phyloP scores from a whole-genome alignment of 306 rosid genomes.

The Cyamopsis tetragonoloba region DNA sequence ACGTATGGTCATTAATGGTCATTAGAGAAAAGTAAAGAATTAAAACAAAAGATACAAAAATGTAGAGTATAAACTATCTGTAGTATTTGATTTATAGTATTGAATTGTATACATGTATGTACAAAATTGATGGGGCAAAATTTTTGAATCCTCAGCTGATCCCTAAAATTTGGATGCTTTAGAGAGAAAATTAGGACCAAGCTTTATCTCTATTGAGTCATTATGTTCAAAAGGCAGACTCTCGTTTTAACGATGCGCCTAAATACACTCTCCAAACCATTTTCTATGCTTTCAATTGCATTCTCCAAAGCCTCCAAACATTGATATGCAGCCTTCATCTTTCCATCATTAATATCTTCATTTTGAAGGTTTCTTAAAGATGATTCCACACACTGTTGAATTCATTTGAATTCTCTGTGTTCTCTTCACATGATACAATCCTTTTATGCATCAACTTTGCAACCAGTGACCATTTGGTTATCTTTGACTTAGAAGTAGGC shows the following conservation, averaged over 20 bases:
- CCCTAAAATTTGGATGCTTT: conserved; percentile 5
- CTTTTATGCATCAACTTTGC: conserved; percentile 8
- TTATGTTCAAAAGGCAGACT: conserved; percentile 55
- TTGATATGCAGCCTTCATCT: conserved; percentile 26
- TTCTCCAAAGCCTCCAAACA: conserved; percentile 47
- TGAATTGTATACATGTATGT: conserved; percentile 16
- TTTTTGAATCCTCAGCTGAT: background rate
- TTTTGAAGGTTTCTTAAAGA: background rate
- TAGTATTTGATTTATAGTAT: conserved; percentile 7
- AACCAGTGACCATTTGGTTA: conserved; percentile 16
- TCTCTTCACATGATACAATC: background rate
- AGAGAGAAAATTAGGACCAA: background rate
- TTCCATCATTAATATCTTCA: conserved; percentile 21
- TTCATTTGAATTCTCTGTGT: background rate
- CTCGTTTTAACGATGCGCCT: conserved; percentile 61
- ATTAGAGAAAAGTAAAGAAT: background rate
- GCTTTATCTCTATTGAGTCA: conserved; percentile 38
- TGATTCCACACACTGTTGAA: conserved; percentile 6
- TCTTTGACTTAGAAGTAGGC: conserved; percentile 17
- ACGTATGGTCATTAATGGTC: background rate
- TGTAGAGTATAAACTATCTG: background rate
- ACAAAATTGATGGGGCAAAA: conserved; percentile 7
- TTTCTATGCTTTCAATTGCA: conserved; percentile 50
- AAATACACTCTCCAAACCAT: conserved; percentile 46
- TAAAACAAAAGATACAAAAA: background rate